Conservation (phyloP, 805 yeast genomes). For the Yueomyces sinensis region DNA sequence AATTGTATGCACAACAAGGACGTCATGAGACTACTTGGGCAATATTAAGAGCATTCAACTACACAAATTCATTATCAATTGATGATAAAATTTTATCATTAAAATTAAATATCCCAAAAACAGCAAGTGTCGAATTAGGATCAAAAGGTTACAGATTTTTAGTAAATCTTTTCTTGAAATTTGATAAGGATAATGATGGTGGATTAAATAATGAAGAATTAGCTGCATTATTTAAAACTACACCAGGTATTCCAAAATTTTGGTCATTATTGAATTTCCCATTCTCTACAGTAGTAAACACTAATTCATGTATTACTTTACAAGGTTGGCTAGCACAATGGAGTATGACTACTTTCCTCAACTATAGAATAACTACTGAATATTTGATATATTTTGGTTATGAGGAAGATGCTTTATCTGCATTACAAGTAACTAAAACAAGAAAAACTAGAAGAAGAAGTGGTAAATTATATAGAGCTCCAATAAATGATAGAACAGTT, state of each 20-base stretch:
- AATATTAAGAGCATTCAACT: constrained; percentile 72
- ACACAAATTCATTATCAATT: constrained; percentile 82
- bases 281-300: constrained; percentile 75
- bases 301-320: constrained; percentile 74
- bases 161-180: constrained; percentile 77
- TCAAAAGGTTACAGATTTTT: constrained; percentile 87
- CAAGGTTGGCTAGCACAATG: constrained; percentile 99
- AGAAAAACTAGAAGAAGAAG: constrained; percentile 55
- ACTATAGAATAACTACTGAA: constrained; percentile 70
- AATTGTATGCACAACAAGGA: constrained; percentile 78
- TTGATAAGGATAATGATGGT: constrained; percentile 94
- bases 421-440: constrained; percentile 72
- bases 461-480: constrained; percentile 53
- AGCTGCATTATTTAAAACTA: constrained; percentile 58
- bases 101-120: constrained; percentile 53
- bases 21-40: constrained; percentile 98
- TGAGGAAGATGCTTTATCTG: constrained; percentile 38
- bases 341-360: constrained; percentile 90
- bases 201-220: constrained; percentile 73
- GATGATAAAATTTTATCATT: constrained; percentile 75
- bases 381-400: constrained; percentile 86
- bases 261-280: constrained; percentile 89
- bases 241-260: constrained; percentile 81
- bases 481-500: constrained; percentile 73
- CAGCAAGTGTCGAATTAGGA: constrained; percentile 78